Percentiles rank a stretch among this genome's conserved stretches.
Conservation (phyloP, 78 protist genomes). For the Dictyostelium firmibasis region DNA sequence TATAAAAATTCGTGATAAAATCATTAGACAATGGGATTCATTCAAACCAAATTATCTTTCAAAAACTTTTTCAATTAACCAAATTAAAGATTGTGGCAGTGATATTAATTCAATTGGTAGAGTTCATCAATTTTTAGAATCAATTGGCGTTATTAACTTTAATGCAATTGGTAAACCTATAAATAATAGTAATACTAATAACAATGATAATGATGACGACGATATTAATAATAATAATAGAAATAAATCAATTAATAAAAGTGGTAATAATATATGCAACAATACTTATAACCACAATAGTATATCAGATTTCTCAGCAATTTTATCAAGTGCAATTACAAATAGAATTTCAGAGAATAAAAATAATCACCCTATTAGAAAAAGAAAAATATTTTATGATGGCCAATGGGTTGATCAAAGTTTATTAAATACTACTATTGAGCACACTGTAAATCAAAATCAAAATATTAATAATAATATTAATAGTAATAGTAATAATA, state of each 20-base stretch:
- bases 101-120: conserved; percentile 76
- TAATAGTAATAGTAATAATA: background rate
- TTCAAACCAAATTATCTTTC: conserved; percentile 28
- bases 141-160: conserved; percentile 61
- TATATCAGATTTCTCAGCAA: background rate
- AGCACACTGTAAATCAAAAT: background rate
- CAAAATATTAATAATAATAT: background rate
- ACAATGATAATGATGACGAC: background rate
- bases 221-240: background rate
- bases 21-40: conserved; percentile 30
- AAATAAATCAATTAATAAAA: background rate
- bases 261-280: background rate
- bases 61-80: conserved; percentile 12
- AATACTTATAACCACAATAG: background rate
- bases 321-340: background rate
- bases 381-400: background rate
- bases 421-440: background rate
- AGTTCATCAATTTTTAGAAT: conserved; percentile 54
- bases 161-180: background rate
- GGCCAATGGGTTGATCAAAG: background rate
- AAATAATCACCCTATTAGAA: background rate
- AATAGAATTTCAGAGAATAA: background rate
- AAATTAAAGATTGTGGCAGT: conserved; percentile 50
- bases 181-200: no score
- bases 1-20: conserved; percentile 45